Evolutionary conservation across 352 stramenopile species (phyloP).

Genomic region (Pythium phragmitis): DNA sequence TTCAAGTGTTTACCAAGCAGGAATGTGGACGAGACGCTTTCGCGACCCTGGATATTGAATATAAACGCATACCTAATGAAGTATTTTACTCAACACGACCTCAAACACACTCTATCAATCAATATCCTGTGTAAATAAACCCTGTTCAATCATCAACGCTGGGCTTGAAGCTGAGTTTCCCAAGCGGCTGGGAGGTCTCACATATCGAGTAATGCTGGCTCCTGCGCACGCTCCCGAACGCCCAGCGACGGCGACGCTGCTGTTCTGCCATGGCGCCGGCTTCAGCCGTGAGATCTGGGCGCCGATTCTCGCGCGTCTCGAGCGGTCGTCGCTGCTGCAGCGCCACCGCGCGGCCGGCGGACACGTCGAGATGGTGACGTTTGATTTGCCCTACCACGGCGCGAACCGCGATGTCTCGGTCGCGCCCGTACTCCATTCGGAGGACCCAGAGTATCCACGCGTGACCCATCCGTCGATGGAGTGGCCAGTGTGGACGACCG

Average conservation of each 20-base stretch:
- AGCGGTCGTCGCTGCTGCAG: conserved; percentile 33
- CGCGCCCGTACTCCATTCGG: conserved; percentile 25
- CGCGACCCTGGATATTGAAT: no score
- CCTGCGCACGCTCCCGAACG: background rate
- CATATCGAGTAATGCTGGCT: background rate
- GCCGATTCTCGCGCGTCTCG: conserved; percentile 38
- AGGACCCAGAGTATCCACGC: conserved; percentile 29
- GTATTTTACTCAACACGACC: no score
- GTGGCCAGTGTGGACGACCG: conserved; percentile 26
- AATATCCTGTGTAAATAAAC: background rate
- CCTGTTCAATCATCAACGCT: no score
- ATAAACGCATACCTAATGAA: no score
- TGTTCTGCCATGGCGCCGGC: conserved; percentile 45
- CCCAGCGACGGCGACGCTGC: conserved; percentile 26
- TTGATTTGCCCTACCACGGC: conserved; percentile 58
- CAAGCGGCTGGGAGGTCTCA: background rate
- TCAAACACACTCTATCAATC: background rate
- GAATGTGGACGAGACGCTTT: background rate
- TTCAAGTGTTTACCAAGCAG: background rate
- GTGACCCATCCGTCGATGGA: conserved; percentile 35
- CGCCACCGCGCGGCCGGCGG: background rate
- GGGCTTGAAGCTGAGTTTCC: background rate
- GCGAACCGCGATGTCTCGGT: conserved; percentile 42
- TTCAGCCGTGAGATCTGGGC: conserved; percentile 52
- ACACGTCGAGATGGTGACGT: conserved; percentile 28